Evolutionary conservation across 2,329 filamentous ascomycete species (phyloP).

Genomic region (Xylariaceae sp.): DNA sequence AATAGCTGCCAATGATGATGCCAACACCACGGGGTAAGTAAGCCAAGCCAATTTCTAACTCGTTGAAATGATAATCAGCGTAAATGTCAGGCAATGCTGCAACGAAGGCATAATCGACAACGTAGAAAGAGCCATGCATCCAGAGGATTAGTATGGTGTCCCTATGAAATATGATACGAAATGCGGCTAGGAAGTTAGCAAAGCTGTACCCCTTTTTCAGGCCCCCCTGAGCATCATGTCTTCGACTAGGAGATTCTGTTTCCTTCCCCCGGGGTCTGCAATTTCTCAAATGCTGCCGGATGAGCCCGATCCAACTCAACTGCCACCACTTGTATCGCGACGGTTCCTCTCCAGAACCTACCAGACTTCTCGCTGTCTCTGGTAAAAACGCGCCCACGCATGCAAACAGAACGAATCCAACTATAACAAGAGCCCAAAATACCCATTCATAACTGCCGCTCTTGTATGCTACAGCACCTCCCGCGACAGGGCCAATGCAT

Average conservation of each 20-base stretch:
- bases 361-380: constrained; percentile 3
- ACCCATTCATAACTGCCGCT: neutral
- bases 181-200: neutral
- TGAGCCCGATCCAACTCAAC: neutral
- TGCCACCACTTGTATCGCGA: neutral
- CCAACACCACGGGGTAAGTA: neutral
- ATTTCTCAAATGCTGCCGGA: neutral
- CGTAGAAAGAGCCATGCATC: neutral
- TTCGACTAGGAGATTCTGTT: neutral
- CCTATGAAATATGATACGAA: neutral
- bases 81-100: neutral
- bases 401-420: neutral
- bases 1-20: neutral
- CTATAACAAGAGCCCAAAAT: constrained; percentile 1
- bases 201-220: neutral
- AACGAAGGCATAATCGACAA: neutral
- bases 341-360: neutral
- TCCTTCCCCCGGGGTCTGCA: neutral
- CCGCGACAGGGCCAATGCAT: constrained; percentile 2
- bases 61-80: neutral
- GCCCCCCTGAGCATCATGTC: neutral
- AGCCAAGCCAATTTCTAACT: neutral
- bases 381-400: neutral
- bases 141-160: neutral
- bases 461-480: neutral